Evolutionary conservation across 805 yeast genomes (phyloP), one percentile per base, ranked within the genome.

Genomic region (Candida schatavii): DNA sequence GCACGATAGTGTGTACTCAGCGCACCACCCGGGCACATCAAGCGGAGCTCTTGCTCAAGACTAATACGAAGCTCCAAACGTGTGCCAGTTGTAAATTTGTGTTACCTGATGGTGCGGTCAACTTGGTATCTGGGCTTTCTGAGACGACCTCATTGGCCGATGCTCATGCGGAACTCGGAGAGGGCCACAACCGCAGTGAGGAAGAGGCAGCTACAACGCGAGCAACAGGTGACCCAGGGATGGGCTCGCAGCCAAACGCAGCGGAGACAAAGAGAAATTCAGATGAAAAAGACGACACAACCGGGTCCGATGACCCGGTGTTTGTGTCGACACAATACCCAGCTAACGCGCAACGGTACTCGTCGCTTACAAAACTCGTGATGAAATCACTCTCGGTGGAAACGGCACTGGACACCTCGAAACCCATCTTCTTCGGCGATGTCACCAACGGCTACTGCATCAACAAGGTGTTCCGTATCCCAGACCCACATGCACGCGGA

Each of bases 401-500:
- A 50, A 76, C 87, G 0, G 72, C 78, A 15, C 58, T 70, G 1
- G 86, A 83, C 48, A 74, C 75, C 32, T 65, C 77, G 19, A 74
- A 76, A 39, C 88, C 89, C 0, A 62, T 82, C 51, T 76, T 77
- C 47, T 80, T 77, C 51, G 88, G 85, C 3, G 88, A 84, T 50
- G 74, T 75, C 10, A 52, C 64, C 3, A 70, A 77, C 43, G 90
- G 90, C 0, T 74, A 75, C 47, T 78, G 87, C 22, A 58, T 84
- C 5, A 71, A 77, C 11, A 67, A 77, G 43, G 73, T 81, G 3
- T 83, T 85, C 64, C 82, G 82, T 54, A 57, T 83, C 23, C 67
- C 69, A 31, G 91, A 85, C 56, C 61, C 70, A 10, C 77, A 78
- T 37, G 89, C 91, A 0, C 67, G 91, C 42, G 91, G 91, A 2